A percentile compares a stretch with the other conserved stretches of the same genome.
These are phyloP conservation scores for Trichosporon asahii DNA, from an alignment of 1,284 basidiomycete genomes.

Conservation along the genomic window DNA sequence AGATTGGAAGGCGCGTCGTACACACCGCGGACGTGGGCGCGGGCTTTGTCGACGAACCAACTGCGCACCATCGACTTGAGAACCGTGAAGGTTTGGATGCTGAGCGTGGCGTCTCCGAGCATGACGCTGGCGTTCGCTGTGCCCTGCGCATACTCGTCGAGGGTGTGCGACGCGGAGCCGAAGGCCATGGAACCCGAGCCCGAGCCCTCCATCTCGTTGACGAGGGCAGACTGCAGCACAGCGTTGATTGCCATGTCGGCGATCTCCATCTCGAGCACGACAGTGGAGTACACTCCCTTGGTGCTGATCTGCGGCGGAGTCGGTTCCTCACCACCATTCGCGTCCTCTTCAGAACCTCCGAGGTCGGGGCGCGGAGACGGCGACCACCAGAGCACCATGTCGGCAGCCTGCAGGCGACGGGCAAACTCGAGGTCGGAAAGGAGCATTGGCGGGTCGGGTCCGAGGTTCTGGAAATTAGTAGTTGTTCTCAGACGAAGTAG, in stretches of 20 bases:
- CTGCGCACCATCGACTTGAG: constrained; percentile 83
- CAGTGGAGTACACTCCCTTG: constrained; percentile 86
- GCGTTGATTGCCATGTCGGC: constrained; percentile 92
- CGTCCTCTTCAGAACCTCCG: constrained; percentile 88
- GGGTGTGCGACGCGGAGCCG: constrained; percentile 82
- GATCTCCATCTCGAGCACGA: constrained; percentile 84
- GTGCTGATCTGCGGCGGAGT: constrained; percentile 79
- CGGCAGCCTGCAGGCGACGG: constrained; percentile 76
- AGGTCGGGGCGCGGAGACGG: constrained; percentile 83
- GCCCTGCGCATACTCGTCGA: constrained; percentile 84
- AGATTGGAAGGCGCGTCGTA: constrained; percentile 53
- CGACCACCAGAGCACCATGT: constrained; percentile 97
- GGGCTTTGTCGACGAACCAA: constrained; percentile 81
- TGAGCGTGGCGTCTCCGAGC: constrained; percentile 89
- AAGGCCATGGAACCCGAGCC: constrained; percentile 84
- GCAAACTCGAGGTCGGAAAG: constrained; percentile 90
- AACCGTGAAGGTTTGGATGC: constrained; percentile 79
- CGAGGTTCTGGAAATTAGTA: constrained; percentile 62
- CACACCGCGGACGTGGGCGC: constrained; percentile 56
- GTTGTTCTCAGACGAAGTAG: background rate
- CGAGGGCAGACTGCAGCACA: constrained; percentile 77
- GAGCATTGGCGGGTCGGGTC: constrained; percentile 80
- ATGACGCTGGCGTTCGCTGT: constrained; percentile 68
- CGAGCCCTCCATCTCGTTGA: constrained; percentile 62
- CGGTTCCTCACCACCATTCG: constrained; percentile 70